phyloP scores from a whole-genome alignment of 768 basidiomycete genomes.

The Asterophora lycoperdoides region DNA sequence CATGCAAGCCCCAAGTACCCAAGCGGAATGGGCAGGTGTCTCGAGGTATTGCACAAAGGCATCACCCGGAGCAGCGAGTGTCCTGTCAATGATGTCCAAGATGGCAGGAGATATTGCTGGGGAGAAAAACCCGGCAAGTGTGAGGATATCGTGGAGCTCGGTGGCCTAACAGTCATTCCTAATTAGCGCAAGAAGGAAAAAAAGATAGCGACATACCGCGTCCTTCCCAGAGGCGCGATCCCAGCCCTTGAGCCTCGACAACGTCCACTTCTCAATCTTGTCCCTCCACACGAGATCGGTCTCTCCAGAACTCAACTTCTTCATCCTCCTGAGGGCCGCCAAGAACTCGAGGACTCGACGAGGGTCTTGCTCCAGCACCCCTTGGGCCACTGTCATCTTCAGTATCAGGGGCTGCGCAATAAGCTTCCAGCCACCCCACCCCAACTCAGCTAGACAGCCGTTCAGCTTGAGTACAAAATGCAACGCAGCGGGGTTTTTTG shows the following conservation, averaged over 20 bases:
- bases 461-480: constrained; percentile 51
- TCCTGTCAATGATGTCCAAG: constrained; percentile 39
- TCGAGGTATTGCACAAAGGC: constrained; percentile 21
- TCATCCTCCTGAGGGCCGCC: constrained; percentile 41
- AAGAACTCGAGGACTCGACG: constrained; percentile 43
- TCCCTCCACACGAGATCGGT: constrained; percentile 59
- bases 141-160: constrained; percentile 52
- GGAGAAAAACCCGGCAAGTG: constrained; percentile 50
- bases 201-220: constrained; percentile 29
- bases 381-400: constrained; percentile 38
- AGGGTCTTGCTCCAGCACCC: constrained; percentile 43
- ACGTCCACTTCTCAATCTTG: constrained; percentile 47
- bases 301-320: constrained; percentile 43
- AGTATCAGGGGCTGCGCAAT: constrained; percentile 58
- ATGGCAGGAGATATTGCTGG: constrained; percentile 37
- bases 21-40: constrained; percentile 38
- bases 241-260: constrained; percentile 40
- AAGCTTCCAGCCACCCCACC: constrained; percentile 77
- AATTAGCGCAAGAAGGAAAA: neutral
- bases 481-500: constrained; percentile 7
- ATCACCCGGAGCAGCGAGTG: constrained; percentile 28
- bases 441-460: constrained; percentile 56
- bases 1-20: constrained; percentile 61
- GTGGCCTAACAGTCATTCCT: constrained; percentile 31
- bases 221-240: constrained; percentile 34